These are phyloP conservation scores for Botrytis deweyae DNA, from an alignment of 2,329 filamentous ascomycete genomes.

Conservation along the genomic window DNA sequence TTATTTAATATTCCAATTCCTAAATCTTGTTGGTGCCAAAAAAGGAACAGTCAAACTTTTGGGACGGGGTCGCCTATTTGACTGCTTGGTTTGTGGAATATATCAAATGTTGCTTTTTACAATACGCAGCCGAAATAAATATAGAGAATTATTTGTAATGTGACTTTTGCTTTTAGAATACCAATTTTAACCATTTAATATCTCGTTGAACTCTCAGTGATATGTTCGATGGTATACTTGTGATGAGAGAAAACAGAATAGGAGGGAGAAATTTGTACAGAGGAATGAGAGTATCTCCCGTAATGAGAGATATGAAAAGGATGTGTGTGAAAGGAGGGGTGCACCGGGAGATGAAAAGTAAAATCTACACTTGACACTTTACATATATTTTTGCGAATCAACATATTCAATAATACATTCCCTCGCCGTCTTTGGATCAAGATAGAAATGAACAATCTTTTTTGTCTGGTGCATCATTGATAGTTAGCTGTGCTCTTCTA, in stretches of 20 bases:
- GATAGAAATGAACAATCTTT: background rate
- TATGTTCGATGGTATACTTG: background rate
- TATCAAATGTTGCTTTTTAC: background rate
- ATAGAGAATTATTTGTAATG: background rate
- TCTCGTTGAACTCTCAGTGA: background rate
- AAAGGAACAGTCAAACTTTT: background rate
- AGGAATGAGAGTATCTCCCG: background rate
- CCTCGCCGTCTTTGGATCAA: background rate
- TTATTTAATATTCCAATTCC: background rate
- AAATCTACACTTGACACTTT: background rate
- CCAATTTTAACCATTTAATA: accelerated
- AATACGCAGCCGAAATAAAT: background rate
- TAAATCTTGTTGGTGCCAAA: background rate
- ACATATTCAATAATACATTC: background rate
- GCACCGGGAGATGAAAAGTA: background rate
- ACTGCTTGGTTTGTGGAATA: background rate
- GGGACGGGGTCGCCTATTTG: background rate
- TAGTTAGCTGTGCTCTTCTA: too few species aligned
- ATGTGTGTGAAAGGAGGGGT: background rate
- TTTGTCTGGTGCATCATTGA: too few species aligned
- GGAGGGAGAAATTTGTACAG: background rate
- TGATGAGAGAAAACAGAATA: background rate
- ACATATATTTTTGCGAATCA: background rate
- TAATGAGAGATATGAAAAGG: background rate
- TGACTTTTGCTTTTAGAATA: background rate